Evolutionary conservation across 1,284 basidiomycete genomes (phyloP), one percentile per base, ranked within the genome.

Genomic region (Sphagnurus paluster): DNA sequence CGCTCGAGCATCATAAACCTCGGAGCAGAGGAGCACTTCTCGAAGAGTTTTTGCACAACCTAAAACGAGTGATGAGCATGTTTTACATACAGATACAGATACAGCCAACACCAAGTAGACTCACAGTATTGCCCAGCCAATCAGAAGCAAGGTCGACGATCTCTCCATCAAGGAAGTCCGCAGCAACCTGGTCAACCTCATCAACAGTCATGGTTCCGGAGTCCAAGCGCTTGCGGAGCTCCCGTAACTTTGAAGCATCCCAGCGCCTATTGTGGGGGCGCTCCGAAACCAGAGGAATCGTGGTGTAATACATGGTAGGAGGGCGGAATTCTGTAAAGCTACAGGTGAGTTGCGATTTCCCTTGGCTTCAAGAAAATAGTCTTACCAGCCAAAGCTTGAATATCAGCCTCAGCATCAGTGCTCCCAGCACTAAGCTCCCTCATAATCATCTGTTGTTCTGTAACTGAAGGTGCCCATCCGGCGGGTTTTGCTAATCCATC

Each of bases 111-210:
- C n/a, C n/a, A n/a, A n/a, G n/a, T n/a, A n/a, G n/a, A 49, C 46
- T 70, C 63, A 95, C 90, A 43, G 96, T 99, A 64, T 99, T 99
- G 50, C 97, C 97, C 56, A 99, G 90, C 85, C 97, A 99, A 67
- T 99, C 95, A 32, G 91, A 93, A n/a, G 95, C 87, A 50, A 98
- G 80, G 63, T 96, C 89, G n/a, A 93, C 87, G 51, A 91, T 90
- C 64, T 91, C 87, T 23, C 85, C 91, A 55, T 96, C 93, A 52
- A 98, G 74, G 62, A 96, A 86, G 63, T 98, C 94, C 35, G 77
- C 77, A 2, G 93, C 91, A 45, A 97, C 85, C 57, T 84, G 81
- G 65, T 99, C 96, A 44, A 94, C 86, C 65, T 98, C 94, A 44
- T 89, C 87, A n/a, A 82, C 77, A 2, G 81, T 77, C 72, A 93